phyloP scores from a whole-genome alignment of 1,139 yeast species.

The Yamadazyma oceani region DNA sequence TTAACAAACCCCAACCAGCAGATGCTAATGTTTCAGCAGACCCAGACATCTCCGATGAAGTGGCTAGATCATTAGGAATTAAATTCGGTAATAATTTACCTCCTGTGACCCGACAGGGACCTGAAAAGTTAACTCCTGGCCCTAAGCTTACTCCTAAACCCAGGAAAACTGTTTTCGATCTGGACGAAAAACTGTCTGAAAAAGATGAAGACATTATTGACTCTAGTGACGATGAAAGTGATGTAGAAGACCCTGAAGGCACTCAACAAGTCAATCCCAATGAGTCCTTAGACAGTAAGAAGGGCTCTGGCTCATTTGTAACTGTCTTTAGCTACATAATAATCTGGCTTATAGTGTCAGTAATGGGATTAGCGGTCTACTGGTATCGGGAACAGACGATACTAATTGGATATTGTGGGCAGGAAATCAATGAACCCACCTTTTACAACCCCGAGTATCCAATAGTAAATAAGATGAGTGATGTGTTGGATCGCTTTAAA shows the following conservation, averaged over 20 bases:
- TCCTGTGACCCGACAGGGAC: slow-evolving; percentile 6
- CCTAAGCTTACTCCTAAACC: slow-evolving; percentile 21
- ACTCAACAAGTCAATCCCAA: slow-evolving; percentile 10
- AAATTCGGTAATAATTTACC: slow-evolving; percentile 23
- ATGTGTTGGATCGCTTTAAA: slow-evolving; percentile 37
- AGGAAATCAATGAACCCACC: slow-evolving; percentile 45
- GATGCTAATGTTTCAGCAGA: neutral
- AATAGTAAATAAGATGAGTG: slow-evolving; percentile 23
- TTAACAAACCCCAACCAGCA: slow-evolving; percentile 10
- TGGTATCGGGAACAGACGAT: slow-evolving; percentile 66
- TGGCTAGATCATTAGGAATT: slow-evolving; percentile 31
- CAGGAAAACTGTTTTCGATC: slow-evolving; percentile 9
- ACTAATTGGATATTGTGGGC: slow-evolving; percentile 68
- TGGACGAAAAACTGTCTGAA: slow-evolving; percentile 11
- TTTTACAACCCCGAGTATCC: slow-evolving; percentile 26
- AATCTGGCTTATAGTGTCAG: slow-evolving; percentile 31
- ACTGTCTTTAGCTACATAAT: slow-evolving; percentile 16
- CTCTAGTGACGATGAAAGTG: slow-evolving; percentile 7
- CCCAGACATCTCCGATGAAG: slow-evolving; percentile 7
- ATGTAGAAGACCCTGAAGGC: neutral
- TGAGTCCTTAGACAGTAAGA: no score
- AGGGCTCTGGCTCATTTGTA: neutral
- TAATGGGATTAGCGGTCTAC: slow-evolving; percentile 35
- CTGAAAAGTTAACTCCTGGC: slow-evolving; percentile 17
- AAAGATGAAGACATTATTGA: slow-evolving; percentile 11